A percentile compares a stretch with the other conserved stretches of the same genome.
These are phyloP conservation scores for Mucor plumbeus DNA, from an alignment of 371 early-diverging fungal species.

Conservation along the genomic window DNA sequence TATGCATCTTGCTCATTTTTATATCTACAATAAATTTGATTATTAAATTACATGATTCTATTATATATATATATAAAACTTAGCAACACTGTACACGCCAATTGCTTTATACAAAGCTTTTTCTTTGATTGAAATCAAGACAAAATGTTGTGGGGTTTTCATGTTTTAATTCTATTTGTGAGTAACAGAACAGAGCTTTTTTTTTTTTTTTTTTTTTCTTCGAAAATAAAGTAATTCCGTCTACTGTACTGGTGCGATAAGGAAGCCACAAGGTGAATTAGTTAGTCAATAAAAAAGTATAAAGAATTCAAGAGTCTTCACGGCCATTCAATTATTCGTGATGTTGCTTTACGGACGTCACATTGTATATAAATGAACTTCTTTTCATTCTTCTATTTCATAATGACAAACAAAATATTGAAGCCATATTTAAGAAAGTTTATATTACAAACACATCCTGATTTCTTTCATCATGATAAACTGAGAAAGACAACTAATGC, in stretches of 20 bases:
- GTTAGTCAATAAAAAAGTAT: neutral
- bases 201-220: no score
- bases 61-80: no score
- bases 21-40: conserved; percentile 15
- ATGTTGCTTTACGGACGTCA: conserved; percentile 7
- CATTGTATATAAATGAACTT: neutral
- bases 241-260: neutral
- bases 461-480: conserved; percentile 40
- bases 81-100: neutral
- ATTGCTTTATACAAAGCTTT: neutral
- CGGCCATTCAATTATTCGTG: conserved; percentile 4
- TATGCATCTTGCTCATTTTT: conserved; percentile 27
- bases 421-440: conserved; percentile 47
- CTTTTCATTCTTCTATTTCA: neutral
- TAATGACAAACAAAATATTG: conserved; percentile 2
- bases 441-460: conserved; percentile 49
- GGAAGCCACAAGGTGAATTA: neutral
- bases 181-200: no score
- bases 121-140: neutral
- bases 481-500: conserved; percentile 41
- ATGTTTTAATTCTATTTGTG: neutral
- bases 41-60: neutral
- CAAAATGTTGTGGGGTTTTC: neutral
- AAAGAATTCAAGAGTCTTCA: neutral
- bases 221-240: neutral